phyloP scores from a whole-genome alignment of 768 basidiomycete species.

The Tylopilus felleus region DNA sequence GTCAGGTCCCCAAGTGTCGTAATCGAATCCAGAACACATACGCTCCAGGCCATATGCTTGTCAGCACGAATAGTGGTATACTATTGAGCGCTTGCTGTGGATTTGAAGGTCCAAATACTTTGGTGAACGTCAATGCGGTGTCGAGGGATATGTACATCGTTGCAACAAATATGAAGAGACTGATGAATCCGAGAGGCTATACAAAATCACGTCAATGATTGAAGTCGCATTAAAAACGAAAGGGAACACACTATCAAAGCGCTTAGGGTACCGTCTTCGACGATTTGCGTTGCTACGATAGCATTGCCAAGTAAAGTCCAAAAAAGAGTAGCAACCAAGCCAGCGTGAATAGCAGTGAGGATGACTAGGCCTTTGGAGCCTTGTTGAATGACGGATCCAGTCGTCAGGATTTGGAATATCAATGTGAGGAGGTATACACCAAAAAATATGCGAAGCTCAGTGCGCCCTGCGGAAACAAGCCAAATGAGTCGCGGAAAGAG shows the following conservation, averaged over 20 bases:
- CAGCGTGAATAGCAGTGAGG: constrained; percentile 77
- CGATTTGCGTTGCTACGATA: constrained; percentile 80
- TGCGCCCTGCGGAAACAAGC: constrained; percentile 44
- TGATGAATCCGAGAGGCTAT: constrained; percentile 63
- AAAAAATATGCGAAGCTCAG: constrained; percentile 69
- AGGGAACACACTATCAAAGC: constrained; percentile 55
- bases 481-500: background rate
- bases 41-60: constrained; percentile 75
- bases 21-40: constrained; percentile 36
- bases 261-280: constrained; percentile 84
- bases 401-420: constrained; percentile 77
- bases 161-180: constrained; percentile 58
- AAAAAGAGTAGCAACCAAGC: constrained; percentile 70
- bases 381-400: constrained; percentile 75
- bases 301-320: constrained; percentile 77
- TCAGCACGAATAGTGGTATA: constrained; percentile 77
- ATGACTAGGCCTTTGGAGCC: constrained; percentile 67
- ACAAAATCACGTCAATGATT: background rate
- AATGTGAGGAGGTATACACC: constrained; percentile 66
- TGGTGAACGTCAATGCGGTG: constrained; percentile 64
- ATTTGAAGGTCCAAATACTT: constrained; percentile 54
- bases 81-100: constrained; percentile 57
- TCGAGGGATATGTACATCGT: constrained; percentile 87
- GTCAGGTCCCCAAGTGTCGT: constrained; percentile 1
- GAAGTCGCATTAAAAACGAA: background rate